These are phyloP conservation scores for Rasamsonia emersonii DNA, from an alignment of 2,329 filamentous ascomycete genomes.

Conservation along the genomic window DNA sequence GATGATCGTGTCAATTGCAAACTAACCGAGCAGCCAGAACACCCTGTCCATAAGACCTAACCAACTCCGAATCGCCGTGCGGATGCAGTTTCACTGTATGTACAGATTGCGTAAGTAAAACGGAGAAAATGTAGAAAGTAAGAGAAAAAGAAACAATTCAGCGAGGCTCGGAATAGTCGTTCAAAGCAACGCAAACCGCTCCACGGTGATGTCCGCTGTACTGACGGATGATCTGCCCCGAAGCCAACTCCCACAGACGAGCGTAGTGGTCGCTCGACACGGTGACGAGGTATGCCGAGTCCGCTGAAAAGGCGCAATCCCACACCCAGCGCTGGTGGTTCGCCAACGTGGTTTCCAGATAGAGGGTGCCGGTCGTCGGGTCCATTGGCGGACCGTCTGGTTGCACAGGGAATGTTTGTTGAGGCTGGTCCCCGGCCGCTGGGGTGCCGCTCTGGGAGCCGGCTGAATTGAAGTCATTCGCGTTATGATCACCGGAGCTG, in stretches of 20 bases:
- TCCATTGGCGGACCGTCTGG: constrained; percentile 34
- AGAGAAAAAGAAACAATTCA: constrained; percentile 11
- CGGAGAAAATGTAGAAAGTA: no score
- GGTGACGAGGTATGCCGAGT: constrained; percentile 86
- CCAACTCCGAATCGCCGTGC: constrained; percentile 1
- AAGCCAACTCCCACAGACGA: constrained; percentile 77
- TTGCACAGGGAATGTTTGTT: constrained; percentile 22
- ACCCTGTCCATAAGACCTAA: background rate
- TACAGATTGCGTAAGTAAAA: no score
- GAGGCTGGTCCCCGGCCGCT: constrained; percentile 7
- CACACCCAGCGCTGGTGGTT: constrained; percentile 95
- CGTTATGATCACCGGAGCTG: constrained; percentile 1
- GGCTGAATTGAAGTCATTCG: constrained; percentile 2
- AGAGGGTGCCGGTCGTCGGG: constrained; percentile 49
- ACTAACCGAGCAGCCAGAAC: no score
- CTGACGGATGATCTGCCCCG: constrained; percentile 83
- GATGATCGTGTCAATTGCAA: no score
- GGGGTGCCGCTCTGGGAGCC: constrained; percentile 19
- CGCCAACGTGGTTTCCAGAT: constrained; percentile 76
- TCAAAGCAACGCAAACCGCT: constrained; percentile 84
- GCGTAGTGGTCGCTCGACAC: constrained; percentile 92
- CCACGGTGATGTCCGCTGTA: constrained; percentile 92
- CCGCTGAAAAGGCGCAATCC: constrained; percentile 92
- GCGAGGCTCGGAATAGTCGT: constrained; percentile 59
- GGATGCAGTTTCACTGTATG: no score